Evolutionary conservation across 164 flowering plant genomes (phyloP), one percentile per base, ranked within the genome.

Genomic region (Akebia trifoliata): DNA sequence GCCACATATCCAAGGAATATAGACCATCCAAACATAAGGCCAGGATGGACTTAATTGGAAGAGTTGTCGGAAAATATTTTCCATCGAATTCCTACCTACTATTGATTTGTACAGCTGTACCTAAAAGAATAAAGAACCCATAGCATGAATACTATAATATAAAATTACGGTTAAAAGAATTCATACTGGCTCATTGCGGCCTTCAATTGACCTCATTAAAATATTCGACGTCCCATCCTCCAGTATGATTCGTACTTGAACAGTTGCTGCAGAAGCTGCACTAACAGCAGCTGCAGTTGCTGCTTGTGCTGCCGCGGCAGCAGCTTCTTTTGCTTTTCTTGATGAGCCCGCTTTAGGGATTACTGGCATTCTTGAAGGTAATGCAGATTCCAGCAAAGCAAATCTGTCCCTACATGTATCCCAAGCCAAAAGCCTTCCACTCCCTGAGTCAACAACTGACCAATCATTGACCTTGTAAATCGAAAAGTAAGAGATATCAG

Each of bases 221-320:
- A 87, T 77, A 76, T 93, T 81, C 67, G 99, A 90, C 51, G 95
- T 84, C 28, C 99, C 99, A 76, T 87, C 99, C 72, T 93, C 99
- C 59, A 93, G 76, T 65, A 93, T 62, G 57, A 93, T 90, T 34
- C 95, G 94, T 61, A 87, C 96, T 84, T 93, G 96, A 51, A 93
- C 99, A 69, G 74, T 74, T 40, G 95, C 93, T 15, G 89, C 53
- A 50, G 92, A 80, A 67, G 98, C 97, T 51, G 93, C 95, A 55
- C 47, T 40, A 61, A 74, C 68, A 50, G 99, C 96, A 59, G 94
- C 96, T 11, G 98, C 99, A 1, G 94, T 95, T 10, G 88, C 93
- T 35, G 95, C 95, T 76, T 81, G 88, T 48, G 92, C 96, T 35
- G 97, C 95, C 34, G 90, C 95, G 4, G 92, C 96, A 52, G 99